Base-by-base conservation (phyloP, 192 early-diverging fungal species). In the Linnemannia zychae region DNA sequence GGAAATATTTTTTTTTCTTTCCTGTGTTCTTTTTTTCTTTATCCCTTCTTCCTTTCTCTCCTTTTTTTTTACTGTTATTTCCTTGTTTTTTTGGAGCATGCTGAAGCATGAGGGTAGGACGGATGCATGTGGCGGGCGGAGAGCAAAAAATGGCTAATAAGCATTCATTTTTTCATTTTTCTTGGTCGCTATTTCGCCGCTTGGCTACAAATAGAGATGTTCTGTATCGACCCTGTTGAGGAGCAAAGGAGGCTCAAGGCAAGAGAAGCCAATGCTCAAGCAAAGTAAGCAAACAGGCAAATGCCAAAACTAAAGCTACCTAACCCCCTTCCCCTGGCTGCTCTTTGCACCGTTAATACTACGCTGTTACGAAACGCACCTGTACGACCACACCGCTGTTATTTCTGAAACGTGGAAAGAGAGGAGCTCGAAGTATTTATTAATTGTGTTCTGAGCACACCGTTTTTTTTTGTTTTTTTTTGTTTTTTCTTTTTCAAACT, bases 211-310 rank as follows among this genome's bases (percentile, higher is more conserved):
- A 20, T 76, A 85, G 83, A 85, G 57, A 49, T 85, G 67, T 85
- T 85, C 65, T 85, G 83, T 71, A 79, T 85, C 13, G 83, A 85
- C 47, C 83, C 77, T 40, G 50, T 72, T 20, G 83, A 85, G 36
- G 83, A 85, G 36, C 83, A 85, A 44, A 75, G 52, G 24, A 73
- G 83, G 12, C 63, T 76, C 5, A 85, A 85, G 46, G 77, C 77
- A 48, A 85, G 79, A 49, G 83, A 85, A 33, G 67, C 49, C 0
- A 75, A 53, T 60, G 24, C 65, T 36, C 74, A 76, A 72, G 67
- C 78, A 57, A 85, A 76, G 83, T 85, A 85, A 40, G 73, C 60
- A n/a, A 24, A 5, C 28, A 3, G n/a, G n/a, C n/a, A n/a, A n/a
- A n/a, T n/a, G n/a, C n/a, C 33, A 17, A 34, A 36, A 67, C 18